Evolutionary conservation across 306 rosid genomes (phyloP).

Genomic region (Leucaena leucocephala): DNA sequence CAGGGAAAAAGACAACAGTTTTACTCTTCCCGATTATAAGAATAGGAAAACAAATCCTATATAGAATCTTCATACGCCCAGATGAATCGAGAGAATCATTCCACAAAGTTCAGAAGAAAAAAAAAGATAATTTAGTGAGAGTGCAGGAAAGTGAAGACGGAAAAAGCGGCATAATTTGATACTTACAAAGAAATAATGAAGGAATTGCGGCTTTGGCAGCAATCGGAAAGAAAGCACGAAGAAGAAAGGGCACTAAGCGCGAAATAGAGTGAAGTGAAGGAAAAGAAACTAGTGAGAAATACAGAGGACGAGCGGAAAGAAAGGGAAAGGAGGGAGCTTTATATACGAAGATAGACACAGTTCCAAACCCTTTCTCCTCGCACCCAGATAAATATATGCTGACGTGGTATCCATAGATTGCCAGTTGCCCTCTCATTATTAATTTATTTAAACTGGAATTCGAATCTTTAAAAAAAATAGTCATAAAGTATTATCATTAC

Average conservation of each 20-base stretch:
- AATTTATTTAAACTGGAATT: not conserved
- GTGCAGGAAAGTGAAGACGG: not conserved
- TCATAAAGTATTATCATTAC: not conserved
- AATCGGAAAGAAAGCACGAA: not conserved
- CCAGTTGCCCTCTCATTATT: not conserved
- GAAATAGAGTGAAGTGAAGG: not conserved
- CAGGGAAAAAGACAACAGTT: not conserved
- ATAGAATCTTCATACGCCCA: slow-evolving; percentile 10
- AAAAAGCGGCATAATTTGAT: not conserved
- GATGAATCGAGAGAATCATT: slow-evolving; percentile 11
- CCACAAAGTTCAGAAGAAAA: not conserved
- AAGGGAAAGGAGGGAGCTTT: not conserved
- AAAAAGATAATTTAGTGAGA: not conserved
- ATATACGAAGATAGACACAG: not conserved
- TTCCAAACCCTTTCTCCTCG: not conserved
- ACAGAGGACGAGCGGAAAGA: not conserved
- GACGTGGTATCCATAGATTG: not conserved
- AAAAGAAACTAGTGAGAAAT: not conserved
- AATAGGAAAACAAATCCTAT: not conserved
- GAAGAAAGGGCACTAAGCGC: not conserved
- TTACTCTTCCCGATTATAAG: not conserved
- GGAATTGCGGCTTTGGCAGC: not conserved
- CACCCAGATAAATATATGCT: not conserved
- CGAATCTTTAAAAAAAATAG: not conserved
- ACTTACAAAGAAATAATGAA: slow-evolving; percentile 21